Percentiles rank a stretch among this genome's conserved stretches.
These are phyloP conservation scores for Vicia villosa DNA, from an alignment of 306 rosid genomes.

Conservation along the genomic window DNA sequence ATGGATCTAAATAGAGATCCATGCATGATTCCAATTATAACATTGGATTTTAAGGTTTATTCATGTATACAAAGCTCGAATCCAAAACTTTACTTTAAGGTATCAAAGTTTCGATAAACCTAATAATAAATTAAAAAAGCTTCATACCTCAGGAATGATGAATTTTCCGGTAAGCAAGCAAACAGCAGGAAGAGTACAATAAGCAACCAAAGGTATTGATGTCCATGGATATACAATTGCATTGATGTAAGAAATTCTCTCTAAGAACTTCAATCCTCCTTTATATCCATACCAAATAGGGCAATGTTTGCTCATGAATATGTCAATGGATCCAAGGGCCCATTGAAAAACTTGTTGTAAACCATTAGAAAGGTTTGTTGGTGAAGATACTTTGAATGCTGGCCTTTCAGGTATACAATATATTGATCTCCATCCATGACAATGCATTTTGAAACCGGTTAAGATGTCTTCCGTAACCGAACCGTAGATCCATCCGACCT, in stretches of 20 bases:
- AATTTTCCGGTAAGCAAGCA: constrained; percentile 76
- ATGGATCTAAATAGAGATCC: no score
- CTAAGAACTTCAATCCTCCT: constrained; percentile 69
- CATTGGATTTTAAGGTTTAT: no score
- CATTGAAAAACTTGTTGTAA: constrained; percentile 62
- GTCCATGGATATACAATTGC: constrained; percentile 72
- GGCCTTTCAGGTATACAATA: constrained; percentile 59
- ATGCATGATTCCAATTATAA: no score
- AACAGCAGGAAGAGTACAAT: constrained; percentile 71
- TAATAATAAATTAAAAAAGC: background rate
- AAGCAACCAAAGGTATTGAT: constrained; percentile 67
- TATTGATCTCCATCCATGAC: constrained; percentile 83
- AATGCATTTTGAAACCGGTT: constrained; percentile 82
- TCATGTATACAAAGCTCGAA: no score
- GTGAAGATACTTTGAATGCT: constrained; percentile 59
- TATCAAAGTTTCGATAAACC: background rate
- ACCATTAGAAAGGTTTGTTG: constrained; percentile 55
- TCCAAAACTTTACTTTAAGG: background rate
- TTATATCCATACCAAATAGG: constrained; percentile 86
- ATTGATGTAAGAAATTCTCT: constrained; percentile 67
- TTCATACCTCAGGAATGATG: constrained; percentile 68
- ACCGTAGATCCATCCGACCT: constrained; percentile 91
- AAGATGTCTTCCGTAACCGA: constrained; percentile 67
- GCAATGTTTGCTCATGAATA: constrained; percentile 71
- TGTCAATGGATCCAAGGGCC: constrained; percentile 79